These are phyloP conservation scores for Ustulina deusta DNA, from an alignment of 2,329 filamentous ascomycete species.

Conservation along the genomic window DNA sequence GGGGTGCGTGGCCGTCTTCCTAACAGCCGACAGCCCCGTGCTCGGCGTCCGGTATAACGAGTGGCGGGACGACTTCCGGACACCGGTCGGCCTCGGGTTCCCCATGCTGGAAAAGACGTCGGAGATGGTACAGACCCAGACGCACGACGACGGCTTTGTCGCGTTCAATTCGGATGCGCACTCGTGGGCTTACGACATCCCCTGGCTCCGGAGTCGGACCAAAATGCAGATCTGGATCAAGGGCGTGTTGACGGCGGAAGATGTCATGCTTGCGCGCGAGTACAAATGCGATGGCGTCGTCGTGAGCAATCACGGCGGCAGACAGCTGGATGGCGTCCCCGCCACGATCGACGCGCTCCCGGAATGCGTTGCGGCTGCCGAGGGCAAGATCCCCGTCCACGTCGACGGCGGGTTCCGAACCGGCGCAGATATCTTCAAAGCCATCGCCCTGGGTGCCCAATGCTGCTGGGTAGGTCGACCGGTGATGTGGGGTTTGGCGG, in stretches of 20 bases:
- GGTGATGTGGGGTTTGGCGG: slow-evolving; percentile 31
- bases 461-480: slow-evolving; percentile 30
- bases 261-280: slow-evolving; percentile 7
- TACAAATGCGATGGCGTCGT: slow-evolving; percentile 3
- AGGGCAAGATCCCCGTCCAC: slow-evolving; percentile 1
- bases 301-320: slow-evolving; percentile 7
- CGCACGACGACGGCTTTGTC: slow-evolving; percentile 44
- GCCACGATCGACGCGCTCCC: slow-evolving; percentile 8
- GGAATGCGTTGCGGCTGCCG: slow-evolving; percentile 5
- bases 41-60: slow-evolving; percentile 64
- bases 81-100: slow-evolving; percentile 52
- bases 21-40: slow-evolving; percentile 65
- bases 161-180: slow-evolving; percentile 13
- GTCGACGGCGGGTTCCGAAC: slow-evolving; percentile 22
- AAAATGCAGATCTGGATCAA: slow-evolving; percentile 11
- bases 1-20: slow-evolving; percentile 64
- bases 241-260: slow-evolving; percentile 6
- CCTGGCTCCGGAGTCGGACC: slow-evolving; percentile 5
- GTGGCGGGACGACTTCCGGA: slow-evolving; percentile 62
- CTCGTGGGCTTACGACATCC: slow-evolving; percentile 5
- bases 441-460: slow-evolving; percentile 31
- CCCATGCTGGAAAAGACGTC: slow-evolving; percentile 33
- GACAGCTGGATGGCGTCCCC: not conserved
- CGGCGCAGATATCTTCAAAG: slow-evolving; percentile 36
- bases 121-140: slow-evolving; percentile 35